Base-by-base conservation (phyloP, 2,329 filamentous ascomycete species). In the Pseudogymnoascus sp. region DNA sequence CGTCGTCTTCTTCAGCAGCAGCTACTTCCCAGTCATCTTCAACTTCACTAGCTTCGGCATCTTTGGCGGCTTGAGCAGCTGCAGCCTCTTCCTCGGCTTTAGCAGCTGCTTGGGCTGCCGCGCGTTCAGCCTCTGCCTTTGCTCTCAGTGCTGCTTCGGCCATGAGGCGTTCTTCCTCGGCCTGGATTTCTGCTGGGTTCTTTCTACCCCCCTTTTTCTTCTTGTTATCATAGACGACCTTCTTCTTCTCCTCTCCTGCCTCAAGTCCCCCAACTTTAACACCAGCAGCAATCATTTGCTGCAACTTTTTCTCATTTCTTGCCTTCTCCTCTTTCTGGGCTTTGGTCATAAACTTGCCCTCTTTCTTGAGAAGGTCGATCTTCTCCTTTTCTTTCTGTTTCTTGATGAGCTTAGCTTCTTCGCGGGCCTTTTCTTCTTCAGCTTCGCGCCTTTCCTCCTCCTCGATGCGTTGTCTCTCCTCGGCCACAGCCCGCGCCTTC, bases 11-110 rank as follows among this genome's bases (percentile, higher is more conserved):
- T 58, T 90, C 89, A 27, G 87, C 89, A 31, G 89, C 91, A 59
- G 90, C 87, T 31, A 87, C 85, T 75, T 97, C 91, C 92, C 92
- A 96, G 74, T 96, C 92, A 36, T 95, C 88, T 13, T 90, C 87
- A 27, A 89, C 74, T 15, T 85, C 86, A 58, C 84, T 87, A 59
- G 80, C 78, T 12, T 81, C 78, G 13, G 80, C 81, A 59, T 83
- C 80, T 70, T 81, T 81, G 62, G 80, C 80, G 41, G 79, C 80
- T 33, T 80, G 80, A 29, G 79, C 81, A 64, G 84, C 83, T 2
- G 76, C 80, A 61, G 81, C 82, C 4, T 82, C 84, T 71, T 81
- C 82, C 67, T 84, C 71, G 25, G 84, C 85, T 68, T 84, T 85
- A 62, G 84, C 81, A 65, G 84, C 82, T 2, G 83, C 83, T 63